Percentiles rank a stretch among this genome's conserved stretches.
Conservation (phyloP, 208 protist species). For the Tetramitus jugosus region DNA sequence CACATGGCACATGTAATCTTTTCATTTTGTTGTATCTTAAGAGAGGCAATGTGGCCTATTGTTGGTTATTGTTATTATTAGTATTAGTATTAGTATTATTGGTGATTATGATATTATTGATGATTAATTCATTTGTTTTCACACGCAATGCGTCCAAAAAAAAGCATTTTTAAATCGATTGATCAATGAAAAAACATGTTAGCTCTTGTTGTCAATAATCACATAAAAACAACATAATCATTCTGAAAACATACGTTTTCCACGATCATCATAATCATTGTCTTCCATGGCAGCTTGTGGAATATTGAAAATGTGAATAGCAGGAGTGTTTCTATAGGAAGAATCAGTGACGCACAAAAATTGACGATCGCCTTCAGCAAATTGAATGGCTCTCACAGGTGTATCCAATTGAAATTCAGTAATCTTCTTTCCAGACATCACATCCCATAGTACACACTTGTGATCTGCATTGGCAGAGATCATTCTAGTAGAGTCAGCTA, state of each 20-base stretch:
- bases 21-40: slow-evolving; percentile 19
- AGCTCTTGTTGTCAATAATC: too few species aligned
- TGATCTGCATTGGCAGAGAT: slow-evolving; percentile 62
- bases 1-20: slow-evolving; percentile 77
- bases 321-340: slow-evolving; percentile 44
- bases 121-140: slow-evolving; percentile 38
- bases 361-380: slow-evolving; percentile 73
- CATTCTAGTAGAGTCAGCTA: too few species aligned
- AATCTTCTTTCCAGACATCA: slow-evolving; percentile 76
- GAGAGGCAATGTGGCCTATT: neutral
- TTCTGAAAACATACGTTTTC: too few species aligned
- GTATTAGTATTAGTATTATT: too few species aligned
- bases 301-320: slow-evolving; percentile 76
- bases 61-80: too few species aligned
- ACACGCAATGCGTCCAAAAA: too few species aligned
- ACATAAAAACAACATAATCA: slow-evolving; percentile 31
- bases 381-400: slow-evolving; percentile 60
- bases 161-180: too few species aligned
- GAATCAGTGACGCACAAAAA: slow-evolving; percentile 80
- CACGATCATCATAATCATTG: too few species aligned
- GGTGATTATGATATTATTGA: neutral
- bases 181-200: too few species aligned
- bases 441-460: slow-evolving; percentile 69
- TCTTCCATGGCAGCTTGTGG: slow-evolving; percentile 39
- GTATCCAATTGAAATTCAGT: slow-evolving; percentile 56